Evolutionary conservation across 106 monocot species (phyloP).

Genomic region (Apostasia shenzhenica): DNA sequence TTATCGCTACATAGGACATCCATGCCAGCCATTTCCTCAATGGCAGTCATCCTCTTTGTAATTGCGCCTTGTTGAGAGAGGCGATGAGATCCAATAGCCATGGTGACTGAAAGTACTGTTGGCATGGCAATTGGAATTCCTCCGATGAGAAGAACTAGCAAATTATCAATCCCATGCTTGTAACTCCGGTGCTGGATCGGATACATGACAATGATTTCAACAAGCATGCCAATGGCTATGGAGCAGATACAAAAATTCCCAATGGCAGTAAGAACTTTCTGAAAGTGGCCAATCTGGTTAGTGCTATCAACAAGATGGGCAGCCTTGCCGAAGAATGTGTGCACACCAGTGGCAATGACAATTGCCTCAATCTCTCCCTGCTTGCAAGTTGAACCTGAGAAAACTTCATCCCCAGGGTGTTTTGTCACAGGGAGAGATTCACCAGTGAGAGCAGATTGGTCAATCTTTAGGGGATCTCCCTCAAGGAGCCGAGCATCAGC

Average conservation of each 20-base stretch:
- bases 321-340: conserved; percentile 81
- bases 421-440: conserved; percentile 71
- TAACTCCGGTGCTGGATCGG: conserved; percentile 57
- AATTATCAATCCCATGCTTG: conserved; percentile 60
- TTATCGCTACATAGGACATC: conserved; percentile 98
- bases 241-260: conserved; percentile 81
- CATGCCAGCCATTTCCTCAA: conserved; percentile 99
- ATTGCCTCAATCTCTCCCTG: conserved; percentile 79
- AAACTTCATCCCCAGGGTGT: conserved; percentile 60
- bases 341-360: conserved; percentile 74
- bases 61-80: conserved; percentile 93
- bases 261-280: conserved; percentile 70
- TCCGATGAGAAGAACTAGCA: conserved; percentile 66
- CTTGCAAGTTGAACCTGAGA: conserved; percentile 78
- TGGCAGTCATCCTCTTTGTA: conserved; percentile 98
- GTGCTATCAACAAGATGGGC: conserved; percentile 79
- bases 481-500: conserved; percentile 78
- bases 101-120: conserved; percentile 76
- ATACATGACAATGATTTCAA: conserved; percentile 66
- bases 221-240: conserved; percentile 54
- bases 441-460: conserved; percentile 75
- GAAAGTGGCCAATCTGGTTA: conserved; percentile 66
- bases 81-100: conserved; percentile 84
- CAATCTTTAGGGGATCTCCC: conserved; percentile 73
- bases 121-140: conserved; percentile 82